Conservation (phyloP, 495 filamentous ascomycete species). For the Chaetomium cochliodes region DNA sequence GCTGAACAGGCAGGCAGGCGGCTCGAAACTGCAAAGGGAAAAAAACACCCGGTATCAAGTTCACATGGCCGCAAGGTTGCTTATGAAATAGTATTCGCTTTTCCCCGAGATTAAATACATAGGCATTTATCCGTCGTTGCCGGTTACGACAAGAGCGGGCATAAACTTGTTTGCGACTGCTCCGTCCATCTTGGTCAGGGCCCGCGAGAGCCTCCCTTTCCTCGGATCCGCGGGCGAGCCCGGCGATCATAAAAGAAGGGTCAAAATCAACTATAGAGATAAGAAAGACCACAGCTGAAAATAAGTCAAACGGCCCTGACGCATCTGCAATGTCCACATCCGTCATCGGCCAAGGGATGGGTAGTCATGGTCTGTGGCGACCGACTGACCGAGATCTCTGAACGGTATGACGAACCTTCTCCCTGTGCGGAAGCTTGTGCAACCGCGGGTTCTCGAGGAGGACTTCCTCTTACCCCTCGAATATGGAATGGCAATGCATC, state of each 20-base stretch:
- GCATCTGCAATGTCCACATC: conserved; percentile 5
- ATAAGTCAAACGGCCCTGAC: too few relatives aligned
- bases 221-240: not conserved
- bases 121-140: not conserved
- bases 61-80: too few relatives aligned
- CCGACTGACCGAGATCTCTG: not conserved
- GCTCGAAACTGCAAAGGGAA: not conserved
- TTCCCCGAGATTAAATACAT: conserved; percentile 17
- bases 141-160: not conserved
- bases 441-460: conserved; percentile 1
- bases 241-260: not conserved
- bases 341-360: not conserved
- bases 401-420: not conserved
- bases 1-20: too few relatives aligned
- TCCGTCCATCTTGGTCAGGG: conserved; percentile 1
- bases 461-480: conserved; percentile 1
- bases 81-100: conserved; percentile 16
- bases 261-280: not conserved
- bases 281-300: not conserved
- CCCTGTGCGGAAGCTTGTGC: conserved; percentile 8
- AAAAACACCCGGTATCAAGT: not conserved
- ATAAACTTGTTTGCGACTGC: not conserved
- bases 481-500: not conserved
- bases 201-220: not conserved
- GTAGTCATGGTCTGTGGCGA: not conserved